A percentile compares a stretch with the other conserved stretches of the same genome.
Conservation (phyloP, 2,329 filamentous ascomycete species). For the Cylindrodendrum hubeiense region DNA sequence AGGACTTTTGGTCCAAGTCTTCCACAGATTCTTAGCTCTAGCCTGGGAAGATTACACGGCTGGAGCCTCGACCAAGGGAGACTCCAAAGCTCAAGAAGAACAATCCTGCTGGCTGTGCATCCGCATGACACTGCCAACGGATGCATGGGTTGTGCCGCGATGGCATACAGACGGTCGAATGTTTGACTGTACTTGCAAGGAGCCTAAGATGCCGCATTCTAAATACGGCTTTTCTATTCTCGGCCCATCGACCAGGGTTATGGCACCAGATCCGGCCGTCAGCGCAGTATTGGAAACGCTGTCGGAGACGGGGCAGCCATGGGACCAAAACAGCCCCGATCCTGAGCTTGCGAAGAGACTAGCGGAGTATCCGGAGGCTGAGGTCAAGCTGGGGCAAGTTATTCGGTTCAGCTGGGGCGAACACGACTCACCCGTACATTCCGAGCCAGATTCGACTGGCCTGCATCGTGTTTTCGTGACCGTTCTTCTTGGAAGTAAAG, state of each 20-base stretch:
- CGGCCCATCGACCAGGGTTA: conserved; percentile 6
- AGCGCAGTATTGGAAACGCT: neutral
- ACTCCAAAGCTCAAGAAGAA: neutral
- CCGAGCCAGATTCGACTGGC: conserved; percentile 14
- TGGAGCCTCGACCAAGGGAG: neutral
- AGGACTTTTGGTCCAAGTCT: neutral
- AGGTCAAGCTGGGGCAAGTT: conserved; percentile 2
- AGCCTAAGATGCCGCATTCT: conserved; percentile 9
- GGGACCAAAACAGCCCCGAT: conserved; percentile 1
- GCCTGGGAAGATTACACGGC: neutral
- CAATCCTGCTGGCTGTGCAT: conserved; percentile 18
- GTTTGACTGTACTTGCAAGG: conserved; percentile 10
- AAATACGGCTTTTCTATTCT: conserved; percentile 14
- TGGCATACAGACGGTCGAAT: conserved; percentile 15
- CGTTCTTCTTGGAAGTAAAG: conserved; percentile 9
- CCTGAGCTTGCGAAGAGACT: conserved; percentile 8
- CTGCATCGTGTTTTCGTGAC: conserved; percentile 8
- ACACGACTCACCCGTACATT: conserved; percentile 13
- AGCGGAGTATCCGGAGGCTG: neutral
- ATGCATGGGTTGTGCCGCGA: conserved; percentile 7
- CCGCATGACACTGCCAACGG: neutral
- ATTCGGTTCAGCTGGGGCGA: conserved; percentile 21
- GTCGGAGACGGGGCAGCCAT: neutral
- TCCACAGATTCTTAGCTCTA: conserved; percentile 1
- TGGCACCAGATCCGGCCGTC: neutral